Conservation (phyloP, 2,329 filamentous ascomycete species). For the Hortaea sp. region DNA sequence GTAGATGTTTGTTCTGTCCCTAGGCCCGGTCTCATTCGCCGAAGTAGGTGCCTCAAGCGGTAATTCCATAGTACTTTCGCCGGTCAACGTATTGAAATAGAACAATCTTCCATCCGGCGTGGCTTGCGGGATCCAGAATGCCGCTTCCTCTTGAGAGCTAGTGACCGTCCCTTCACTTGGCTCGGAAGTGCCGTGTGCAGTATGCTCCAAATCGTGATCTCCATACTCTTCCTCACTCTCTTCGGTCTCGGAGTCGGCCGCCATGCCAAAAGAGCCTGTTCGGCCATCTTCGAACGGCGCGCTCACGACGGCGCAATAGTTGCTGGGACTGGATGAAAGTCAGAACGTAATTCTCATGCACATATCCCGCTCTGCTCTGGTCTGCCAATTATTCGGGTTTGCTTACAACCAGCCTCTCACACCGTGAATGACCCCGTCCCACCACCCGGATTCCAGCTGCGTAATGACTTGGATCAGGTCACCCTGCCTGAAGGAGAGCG, state of each 20-base stretch:
- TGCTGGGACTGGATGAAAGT: slow-evolving; percentile 46
- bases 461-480: slow-evolving; percentile 98
- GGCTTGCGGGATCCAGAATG: slow-evolving; percentile 97
- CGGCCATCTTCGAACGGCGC: slow-evolving; percentile 61
- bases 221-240: slow-evolving; percentile 59
- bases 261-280: slow-evolving; percentile 48
- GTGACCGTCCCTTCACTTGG: slow-evolving; percentile 54
- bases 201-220: slow-evolving; percentile 39
- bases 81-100: slow-evolving; percentile 97
- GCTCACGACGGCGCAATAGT: slow-evolving; percentile 85
- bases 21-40: slow-evolving; percentile 69
- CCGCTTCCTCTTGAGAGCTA: slow-evolving; percentile 70
- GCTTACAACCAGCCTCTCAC: slow-evolving; percentile 80
- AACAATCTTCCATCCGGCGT: slow-evolving; percentile 87
- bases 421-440: slow-evolving; percentile 96
- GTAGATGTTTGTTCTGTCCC: slow-evolving; percentile 77
- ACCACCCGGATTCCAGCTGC: slow-evolving; percentile 96
- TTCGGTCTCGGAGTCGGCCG: slow-evolving; percentile 27
- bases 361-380: no score
- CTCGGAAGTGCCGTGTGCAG: slow-evolving; percentile 30
- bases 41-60: slow-evolving; percentile 83
- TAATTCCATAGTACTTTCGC: slow-evolving; percentile 87
- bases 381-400: no score
- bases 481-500: slow-evolving; percentile 90
- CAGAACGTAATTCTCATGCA: no score